Evolutionary conservation across 2,329 filamentous ascomycete species (phyloP), one percentile per base, ranked within the genome.

Genomic region (Aureobasidium sp.): DNA sequence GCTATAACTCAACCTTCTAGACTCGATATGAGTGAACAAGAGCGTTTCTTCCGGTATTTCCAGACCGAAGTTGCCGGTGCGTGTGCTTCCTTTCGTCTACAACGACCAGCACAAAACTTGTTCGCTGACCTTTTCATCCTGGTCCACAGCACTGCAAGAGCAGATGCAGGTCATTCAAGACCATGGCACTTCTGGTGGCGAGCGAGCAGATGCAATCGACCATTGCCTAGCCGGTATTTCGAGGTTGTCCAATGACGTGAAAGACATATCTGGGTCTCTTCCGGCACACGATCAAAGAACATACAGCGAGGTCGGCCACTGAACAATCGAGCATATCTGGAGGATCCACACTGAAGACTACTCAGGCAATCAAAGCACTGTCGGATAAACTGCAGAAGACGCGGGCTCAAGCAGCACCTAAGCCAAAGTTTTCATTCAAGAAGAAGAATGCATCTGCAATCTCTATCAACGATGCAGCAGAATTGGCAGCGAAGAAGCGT

Each of bases 261-360:
- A 90, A 67, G 91, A 97, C 75, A 89, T 90, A 0, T 85, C 88
- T 1, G 86, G 87, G 62, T 91, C 87, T 67, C 84, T 96, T 17
- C 91, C 94, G 2, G 86, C 91, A 8, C 95, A 97, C 72, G 94
- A 97, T 70, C 90, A 94, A 73, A 85, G 90, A 68, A 87, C 88
- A 27, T 97, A 96, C 71, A 84, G 87, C 47, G 86, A 92, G 77
- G 90, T 91, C 75, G 61, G 70, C 63, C n/a, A 27, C 27, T 27
- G 15, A 44, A 1, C 9, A 13, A 20, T 41, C 15, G 10, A 17
- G 29, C 17, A 1, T 5, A 1, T 2, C 27, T 23, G 17, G 3
- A 26, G 5, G 5, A 6, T 12, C 9, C 15, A 50, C 12, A 15
- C 12, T 58, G 13, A 58, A 15, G 15, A 9, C 7, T 27, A 1